phyloP scores from a whole-genome alignment of 306 rosid genomes.

The Gillenia trifoliata region DNA sequence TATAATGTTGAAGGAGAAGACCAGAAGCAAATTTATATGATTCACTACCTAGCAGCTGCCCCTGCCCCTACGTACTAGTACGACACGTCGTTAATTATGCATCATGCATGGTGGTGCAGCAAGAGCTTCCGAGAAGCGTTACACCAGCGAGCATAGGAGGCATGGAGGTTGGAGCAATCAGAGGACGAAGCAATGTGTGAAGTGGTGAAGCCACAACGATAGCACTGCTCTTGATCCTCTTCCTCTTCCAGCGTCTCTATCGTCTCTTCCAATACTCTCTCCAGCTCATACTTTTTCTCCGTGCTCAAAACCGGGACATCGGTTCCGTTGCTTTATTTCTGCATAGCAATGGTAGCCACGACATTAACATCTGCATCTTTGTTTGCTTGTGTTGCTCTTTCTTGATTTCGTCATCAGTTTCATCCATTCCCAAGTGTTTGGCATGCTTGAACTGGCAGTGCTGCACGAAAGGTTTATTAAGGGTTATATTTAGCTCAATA shows the following conservation, averaged over 20 bases:
- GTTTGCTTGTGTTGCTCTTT: slow-evolving; percentile 33
- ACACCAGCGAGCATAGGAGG: slow-evolving; percentile 68
- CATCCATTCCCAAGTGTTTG: slow-evolving; percentile 36
- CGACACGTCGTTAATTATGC: background rate
- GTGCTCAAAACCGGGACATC: slow-evolving; percentile 53
- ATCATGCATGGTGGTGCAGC: slow-evolving; percentile 10
- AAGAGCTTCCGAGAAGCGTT: slow-evolving; percentile 50
- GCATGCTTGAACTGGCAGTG: slow-evolving; percentile 60
- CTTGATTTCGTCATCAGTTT: slow-evolving; percentile 22
- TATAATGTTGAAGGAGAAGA: background rate
- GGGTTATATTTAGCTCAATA: no score
- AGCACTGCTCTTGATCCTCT: slow-evolving; percentile 58
- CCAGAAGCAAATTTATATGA: no score
- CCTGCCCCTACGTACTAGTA: no score
- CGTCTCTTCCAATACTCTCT: slow-evolving; percentile 50
- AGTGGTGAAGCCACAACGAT: slow-evolving; percentile 80
- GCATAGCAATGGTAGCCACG: slow-evolving; percentile 80
- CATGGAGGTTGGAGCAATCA: slow-evolving; percentile 79
- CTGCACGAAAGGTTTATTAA: slow-evolving; percentile 25
- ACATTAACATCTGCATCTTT: slow-evolving; percentile 51
- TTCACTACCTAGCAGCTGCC: no score
- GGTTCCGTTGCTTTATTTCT: slow-evolving; percentile 56
- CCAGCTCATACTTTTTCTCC: slow-evolving; percentile 46
- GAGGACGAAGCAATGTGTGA: slow-evolving; percentile 51
- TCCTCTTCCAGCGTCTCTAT: slow-evolving; percentile 42